phyloP scores from a whole-genome alignment of 2,329 filamentous ascomycete genomes.

The Triangularia setosa region DNA sequence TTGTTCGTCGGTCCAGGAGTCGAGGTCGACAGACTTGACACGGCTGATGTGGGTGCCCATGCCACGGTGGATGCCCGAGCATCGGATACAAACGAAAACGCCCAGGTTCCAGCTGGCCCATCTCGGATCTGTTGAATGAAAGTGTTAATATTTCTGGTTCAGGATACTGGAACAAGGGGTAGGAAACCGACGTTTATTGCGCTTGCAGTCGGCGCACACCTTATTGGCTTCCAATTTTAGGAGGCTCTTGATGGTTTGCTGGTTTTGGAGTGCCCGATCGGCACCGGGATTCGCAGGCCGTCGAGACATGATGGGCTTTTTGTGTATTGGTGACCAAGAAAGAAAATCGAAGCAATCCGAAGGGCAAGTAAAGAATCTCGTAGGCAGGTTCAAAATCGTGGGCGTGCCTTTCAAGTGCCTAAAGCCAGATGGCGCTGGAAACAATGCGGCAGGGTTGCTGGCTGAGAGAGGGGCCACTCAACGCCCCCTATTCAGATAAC shows the following conservation, averaged over 20 bases:
- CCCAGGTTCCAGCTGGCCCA: conserved; percentile 99
- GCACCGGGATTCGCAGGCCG: conserved; percentile 70
- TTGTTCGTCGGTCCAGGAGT: conserved; percentile 98
- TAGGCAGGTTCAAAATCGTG: not conserved
- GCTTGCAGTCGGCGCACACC: conserved; percentile 96
- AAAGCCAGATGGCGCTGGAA: conserved; percentile 4
- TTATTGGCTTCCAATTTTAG: conserved; percentile 96
- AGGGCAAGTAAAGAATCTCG: not conserved
- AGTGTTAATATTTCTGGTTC: not conserved
- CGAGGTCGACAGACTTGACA: conserved; percentile 96
- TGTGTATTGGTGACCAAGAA: not conserved
- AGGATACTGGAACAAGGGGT: not conserved
- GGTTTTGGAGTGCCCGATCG: conserved; percentile 84
- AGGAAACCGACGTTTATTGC: conserved; percentile 74
- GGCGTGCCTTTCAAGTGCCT: not conserved
- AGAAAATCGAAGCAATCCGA: not conserved
- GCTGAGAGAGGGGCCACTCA: conserved; percentile 1
- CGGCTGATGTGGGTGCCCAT: conserved; percentile 99
- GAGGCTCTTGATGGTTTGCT: conserved; percentile 87
- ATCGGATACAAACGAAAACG: conserved; percentile 96
- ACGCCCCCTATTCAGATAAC: conserved; percentile 1
- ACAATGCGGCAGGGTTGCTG: conserved; percentile 3
- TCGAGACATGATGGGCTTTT: conserved; percentile 63
- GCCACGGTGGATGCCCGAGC: conserved; percentile 95
- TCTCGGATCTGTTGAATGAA: conserved; percentile 67